Percentiles rank a stretch among this genome's conserved stretches.
phyloP scores from a whole-genome alignment of 257 asterid genomes.

The Forsythia viridissima region DNA sequence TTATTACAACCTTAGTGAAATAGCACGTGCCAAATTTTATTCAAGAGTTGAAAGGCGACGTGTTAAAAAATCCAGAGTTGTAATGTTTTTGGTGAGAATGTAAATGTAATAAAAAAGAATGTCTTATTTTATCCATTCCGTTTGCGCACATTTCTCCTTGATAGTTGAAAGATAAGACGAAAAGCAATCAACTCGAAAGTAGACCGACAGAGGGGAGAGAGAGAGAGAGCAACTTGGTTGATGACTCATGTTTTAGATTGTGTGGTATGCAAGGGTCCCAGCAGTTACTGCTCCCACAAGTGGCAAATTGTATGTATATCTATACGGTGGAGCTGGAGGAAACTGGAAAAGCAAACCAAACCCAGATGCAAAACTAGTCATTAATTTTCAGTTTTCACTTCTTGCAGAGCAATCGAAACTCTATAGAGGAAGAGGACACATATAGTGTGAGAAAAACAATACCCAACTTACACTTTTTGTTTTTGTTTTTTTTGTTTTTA shows the following conservation, averaged over 20 bases:
- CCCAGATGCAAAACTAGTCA: background rate
- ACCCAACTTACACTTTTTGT: background rate
- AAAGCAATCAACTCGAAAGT: conserved; percentile 13
- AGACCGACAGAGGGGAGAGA: conserved; percentile 20
- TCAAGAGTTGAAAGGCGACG: too few relatives aligned
- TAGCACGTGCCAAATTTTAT: too few relatives aligned
- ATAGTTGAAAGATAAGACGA: conserved; percentile 24
- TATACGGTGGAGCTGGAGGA: conserved; percentile 6
- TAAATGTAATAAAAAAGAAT: background rate
- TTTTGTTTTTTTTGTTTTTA: background rate
- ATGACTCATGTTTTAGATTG: conserved; percentile 14
- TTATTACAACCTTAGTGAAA: too few relatives aligned
- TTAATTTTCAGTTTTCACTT: background rate
- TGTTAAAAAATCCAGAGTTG: too few relatives aligned
- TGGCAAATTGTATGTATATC: conserved; percentile 14
- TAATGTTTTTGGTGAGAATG: too few relatives aligned
- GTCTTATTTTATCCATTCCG: background rate
- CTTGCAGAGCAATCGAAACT: background rate
- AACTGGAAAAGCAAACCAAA: background rate
- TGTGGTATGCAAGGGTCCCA: background rate
- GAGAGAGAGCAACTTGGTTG: conserved; percentile 30
- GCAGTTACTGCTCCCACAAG: conserved; percentile 28
- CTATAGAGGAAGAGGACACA: background rate
- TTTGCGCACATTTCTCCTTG: conserved; percentile 11
- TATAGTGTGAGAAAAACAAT: background rate